These are phyloP conservation scores for Hypoxylon rickii DNA, from an alignment of 495 filamentous ascomycete species.

Conservation along the genomic window DNA sequence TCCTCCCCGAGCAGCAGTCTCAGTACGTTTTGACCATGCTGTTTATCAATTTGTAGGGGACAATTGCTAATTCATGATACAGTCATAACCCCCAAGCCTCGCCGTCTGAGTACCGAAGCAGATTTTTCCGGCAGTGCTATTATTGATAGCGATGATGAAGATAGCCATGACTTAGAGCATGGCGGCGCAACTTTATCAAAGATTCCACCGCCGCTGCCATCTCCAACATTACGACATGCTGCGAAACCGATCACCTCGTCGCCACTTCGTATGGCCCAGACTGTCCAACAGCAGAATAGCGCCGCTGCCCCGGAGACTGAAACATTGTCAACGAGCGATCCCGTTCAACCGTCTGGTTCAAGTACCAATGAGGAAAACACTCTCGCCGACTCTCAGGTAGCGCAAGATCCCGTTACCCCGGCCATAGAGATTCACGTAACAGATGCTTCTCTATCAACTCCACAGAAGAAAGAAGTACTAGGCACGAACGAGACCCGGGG, in stretches of 20 bases:
- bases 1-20: constrained; percentile 46
- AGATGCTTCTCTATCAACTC: background rate
- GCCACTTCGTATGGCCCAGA: constrained; percentile 23
- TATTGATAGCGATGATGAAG: constrained; percentile 26
- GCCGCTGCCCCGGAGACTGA: background rate
- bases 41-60: background rate
- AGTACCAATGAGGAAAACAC: too few species aligned
- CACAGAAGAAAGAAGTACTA: background rate
- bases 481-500: background rate
- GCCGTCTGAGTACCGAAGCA: constrained; percentile 10
- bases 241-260: constrained; percentile 12
- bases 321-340: background rate
- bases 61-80: constrained; percentile 9
- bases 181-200: constrained; percentile 5
- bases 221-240: constrained; percentile 15
- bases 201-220: background rate
- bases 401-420: background rate
- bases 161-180: constrained; percentile 3
- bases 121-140: constrained; percentile 11
- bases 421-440: background rate
- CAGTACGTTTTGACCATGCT: constrained; percentile 14
- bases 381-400: too few species aligned
- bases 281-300: constrained; percentile 2
- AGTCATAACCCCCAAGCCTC: constrained; percentile 35
- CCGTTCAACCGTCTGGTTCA: background rate